Percentiles rank a stretch among this genome's conserved stretches.
Evolutionary conservation across 2,329 filamentous ascomycete species (phyloP).

Genomic region (Curvularia hawaiiensis): DNA sequence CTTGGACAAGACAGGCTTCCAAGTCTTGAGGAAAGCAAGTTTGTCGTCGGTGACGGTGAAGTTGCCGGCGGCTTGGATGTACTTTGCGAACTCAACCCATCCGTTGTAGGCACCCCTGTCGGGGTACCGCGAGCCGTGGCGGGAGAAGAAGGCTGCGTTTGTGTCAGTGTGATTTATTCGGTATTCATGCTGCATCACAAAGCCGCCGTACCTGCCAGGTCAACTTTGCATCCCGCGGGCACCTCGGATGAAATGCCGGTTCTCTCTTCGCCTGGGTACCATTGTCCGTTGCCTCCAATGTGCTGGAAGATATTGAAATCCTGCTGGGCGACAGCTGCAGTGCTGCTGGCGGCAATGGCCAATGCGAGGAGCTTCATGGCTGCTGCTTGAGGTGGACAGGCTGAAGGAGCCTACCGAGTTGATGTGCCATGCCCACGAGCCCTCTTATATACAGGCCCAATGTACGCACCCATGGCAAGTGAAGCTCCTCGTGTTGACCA

Average conservation of each 20-base stretch:
- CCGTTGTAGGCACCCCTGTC: slow-evolving; percentile 64
- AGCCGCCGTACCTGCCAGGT: slow-evolving; percentile 52
- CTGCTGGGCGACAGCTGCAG: slow-evolving; percentile 21
- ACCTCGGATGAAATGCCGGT: slow-evolving; percentile 60
- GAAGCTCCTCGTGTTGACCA: slow-evolving; percentile 2
- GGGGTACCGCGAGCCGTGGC: slow-evolving; percentile 68
- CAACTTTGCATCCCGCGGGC: slow-evolving; percentile 62
- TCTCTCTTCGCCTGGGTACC: slow-evolving; percentile 54
- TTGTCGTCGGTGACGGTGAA: slow-evolving; percentile 59
- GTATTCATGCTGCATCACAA: not conserved
- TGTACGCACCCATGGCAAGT: not conserved
- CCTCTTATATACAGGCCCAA: slow-evolving; percentile 11
- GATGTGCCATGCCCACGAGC: not conserved
- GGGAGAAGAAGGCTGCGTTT: slow-evolving; percentile 57
- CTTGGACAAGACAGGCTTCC: slow-evolving; percentile 63
- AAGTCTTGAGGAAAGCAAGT: slow-evolving; percentile 62
- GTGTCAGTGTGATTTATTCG: not conserved
- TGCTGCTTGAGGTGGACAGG: not conserved
- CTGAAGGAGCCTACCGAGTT: not conserved
- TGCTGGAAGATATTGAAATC: slow-evolving; percentile 43
- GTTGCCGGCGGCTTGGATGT: slow-evolving; percentile 56
- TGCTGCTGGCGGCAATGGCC: slow-evolving; percentile 16
- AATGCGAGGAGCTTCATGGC: slow-evolving; percentile 30
- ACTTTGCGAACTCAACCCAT: slow-evolving; percentile 53
- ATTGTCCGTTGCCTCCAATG: slow-evolving; percentile 49